Evolutionary conservation across 441 rosid genomes (phyloP), one percentile per base, ranked within the genome.

Genomic region (Pelargonium myrrhifolium): DNA sequence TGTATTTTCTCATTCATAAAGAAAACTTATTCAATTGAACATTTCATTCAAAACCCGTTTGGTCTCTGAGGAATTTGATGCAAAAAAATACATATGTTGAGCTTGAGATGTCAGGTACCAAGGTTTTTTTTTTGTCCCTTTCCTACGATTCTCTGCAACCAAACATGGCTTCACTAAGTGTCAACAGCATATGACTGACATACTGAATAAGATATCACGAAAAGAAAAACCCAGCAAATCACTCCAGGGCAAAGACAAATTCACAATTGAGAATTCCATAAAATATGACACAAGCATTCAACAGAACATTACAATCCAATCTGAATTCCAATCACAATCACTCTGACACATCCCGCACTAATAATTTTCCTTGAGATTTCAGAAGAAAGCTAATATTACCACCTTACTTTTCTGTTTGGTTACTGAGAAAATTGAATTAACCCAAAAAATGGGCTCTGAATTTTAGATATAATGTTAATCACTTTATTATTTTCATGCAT

Each of bases 361-460:
- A 40, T 40, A 55, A 55, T 49, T 49, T 1, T 3, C 17, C 59
- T 15, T 15, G 6, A 15, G 9, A 15, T 53, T 15, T 15, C 22
- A 53, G 9, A 4, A 15, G 3, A 5, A 53, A 15, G 17, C 22
- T 12, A 49, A 8, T 9, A 55, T 18, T 22, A 55, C 11, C 17
- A 51, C 60, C 60, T 55, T 17, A 55, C 26, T n/a, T 20, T 20
- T 40, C 60, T 55, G 26, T 55, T 55, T 55, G 60, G 60, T 55
- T 55, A 9, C 60, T 55, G 26, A 55, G 60, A 55, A 55, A 55
- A 40, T 18, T 55, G 24, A 55, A 55, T 55, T 20, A 22, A 7
- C 26, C 60, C 60, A 17, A 20, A 55, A 55, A 55, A 6, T 8
- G 26, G 60, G 4, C 11, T 55, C 60, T 55, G 11, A 55, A 17